Evolutionary conservation across 2,329 filamentous ascomycete genomes (phyloP), one percentile per base, ranked within the genome.

Genomic region (Microdochium paspali): DNA sequence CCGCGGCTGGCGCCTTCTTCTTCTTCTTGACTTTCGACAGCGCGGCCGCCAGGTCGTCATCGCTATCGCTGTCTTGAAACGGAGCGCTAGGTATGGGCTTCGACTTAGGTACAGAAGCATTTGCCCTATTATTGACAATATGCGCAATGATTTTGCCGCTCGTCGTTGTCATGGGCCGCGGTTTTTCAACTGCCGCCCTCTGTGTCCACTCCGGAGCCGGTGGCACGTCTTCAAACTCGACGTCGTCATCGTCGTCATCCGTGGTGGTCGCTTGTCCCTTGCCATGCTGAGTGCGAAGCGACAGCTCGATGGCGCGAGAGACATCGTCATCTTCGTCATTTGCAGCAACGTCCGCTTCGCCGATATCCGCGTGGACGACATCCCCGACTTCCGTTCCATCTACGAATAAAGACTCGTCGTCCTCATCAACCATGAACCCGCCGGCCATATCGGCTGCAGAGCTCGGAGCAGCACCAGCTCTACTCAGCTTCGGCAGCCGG

Each of bases 281-380:
- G 10, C 64, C 68, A 50, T 82, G 72, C 44, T 83, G 75, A n/a
- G 72, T 83, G 54, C 84, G 77, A 31, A 97, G 67, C 4, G 91
- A 97, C 65, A 97, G 73, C 2, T 86, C 85, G 58, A 97, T 95
- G 12, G 91, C 90, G 51, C 76, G 77, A 50, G 81, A 81, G 5
- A 97, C 71, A 46, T 95, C 88, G 42, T 80, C 74, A 35, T 76
- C 68, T 46, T 72, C 65, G 24, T 67, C 61, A 44, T 66, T 55
- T 43, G 70, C 63, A n/a, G 59, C 55, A 20, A 59, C 55, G 18
- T 5, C 55, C 6, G 6, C 15, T 3, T 12, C 5, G 15, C 35
- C 35, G 12, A 12, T 5, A 7, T 20, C 6, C 35, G 18, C 4
- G 10, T 47, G 45, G 20, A 53, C 46, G 42, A 44, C 49, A 35